Evolutionary conservation across 2,329 filamentous ascomycete species (phyloP), one percentile per base, ranked within the genome.

Genomic region (Zymoseptoria crescenta): DNA sequence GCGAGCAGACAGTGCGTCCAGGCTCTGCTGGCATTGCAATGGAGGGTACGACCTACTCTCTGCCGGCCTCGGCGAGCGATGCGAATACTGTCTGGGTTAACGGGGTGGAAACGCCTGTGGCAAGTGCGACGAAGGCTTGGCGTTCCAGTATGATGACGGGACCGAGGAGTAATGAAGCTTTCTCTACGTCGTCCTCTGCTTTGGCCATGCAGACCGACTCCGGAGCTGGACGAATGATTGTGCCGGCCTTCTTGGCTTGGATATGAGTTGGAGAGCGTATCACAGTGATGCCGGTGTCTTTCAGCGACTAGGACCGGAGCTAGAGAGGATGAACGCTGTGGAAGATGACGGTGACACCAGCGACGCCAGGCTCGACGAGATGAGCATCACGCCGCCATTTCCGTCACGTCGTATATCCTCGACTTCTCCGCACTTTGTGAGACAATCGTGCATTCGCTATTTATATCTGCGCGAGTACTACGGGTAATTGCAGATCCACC

Each of bases 1-100:
- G 24, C 35, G 59, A 53, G 30, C 55, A 57, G 20, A 63, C 59
- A 3, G 52, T 63, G 2, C 7, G 51, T 66, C 4, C 74, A 54
- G 54, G 58, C 20, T 56, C 58, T 13, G 24, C 55, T 41, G 58
- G 58, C 2, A 54, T 54, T 9, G 58, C 58, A 2, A 49, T 62
- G 5, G 52, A 58, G 2, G 61, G 58, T 19, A 62, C 61, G 24
- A 55, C 58, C 13, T 60, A 56, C 28, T 51, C 55, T 35, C 27
- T 62, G n/a, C 57, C 55, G 13, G 35, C 58, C 28, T 53, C 52
- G 10, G 48, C 35, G 35, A 45, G 35, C 35, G 35, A 45, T 45
- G 35, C 16, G 35, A 45, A 45, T 13, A 45, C 7, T 45, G 35
- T 16, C 35, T 45, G 35, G 35, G 35, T 45, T 16, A 16, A 45